Evolutionary conservation across 805 yeast species (phyloP), one percentile per base, ranked within the genome.

Genomic region (Nakazawaea wyomingensis): DNA sequence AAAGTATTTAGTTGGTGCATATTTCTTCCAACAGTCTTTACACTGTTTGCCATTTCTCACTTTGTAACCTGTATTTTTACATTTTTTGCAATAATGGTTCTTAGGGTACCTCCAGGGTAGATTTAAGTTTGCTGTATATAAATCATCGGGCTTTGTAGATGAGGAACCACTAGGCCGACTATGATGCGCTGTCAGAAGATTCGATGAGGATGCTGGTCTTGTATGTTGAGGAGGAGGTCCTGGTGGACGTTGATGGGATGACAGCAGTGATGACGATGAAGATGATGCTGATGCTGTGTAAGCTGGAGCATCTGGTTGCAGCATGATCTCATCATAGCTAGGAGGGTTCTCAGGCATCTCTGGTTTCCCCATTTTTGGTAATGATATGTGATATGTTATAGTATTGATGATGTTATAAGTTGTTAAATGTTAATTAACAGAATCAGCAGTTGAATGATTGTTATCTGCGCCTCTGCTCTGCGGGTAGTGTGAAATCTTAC

Each of bases 1-100:
- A 34, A 64, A 62, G 17, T 27, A 24, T 8, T 35, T 36, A 5
- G 41, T 46, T 13, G 50, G 44, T 28, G 80, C 81, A 57, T 81
- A 86, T 38, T 57, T 53, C 19, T 69, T 72, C 81, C 86, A 87
- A 59, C 96, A 87, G 34, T 71, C 71, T 50, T 76, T 74, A 56
- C 96, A 87, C 5, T 78, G 64, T 37, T 63, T 66, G n/a, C 83
- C 85, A 51, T 78, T 80, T 54, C 75, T 80, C 19, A 62, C 34
- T 53, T 74, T 71, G 55, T 67, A 69, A 2, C 95, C 95, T 0
- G 90, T 82, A 55, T 87, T 87, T 43, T 71, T 66, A 63, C 96
- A 87, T 53, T 81, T 82, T 7, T 65, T 60, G 55, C 96, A 87
- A 44, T 65, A 62, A 54, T 65, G 82, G 3, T 78, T 71, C 2